Percentiles rank a stretch among this genome's conserved stretches.
These are phyloP conservation scores for Pseudogymnoascus sp. DNA, from an alignment of 2,329 filamentous ascomycete genomes.

Conservation along the genomic window DNA sequence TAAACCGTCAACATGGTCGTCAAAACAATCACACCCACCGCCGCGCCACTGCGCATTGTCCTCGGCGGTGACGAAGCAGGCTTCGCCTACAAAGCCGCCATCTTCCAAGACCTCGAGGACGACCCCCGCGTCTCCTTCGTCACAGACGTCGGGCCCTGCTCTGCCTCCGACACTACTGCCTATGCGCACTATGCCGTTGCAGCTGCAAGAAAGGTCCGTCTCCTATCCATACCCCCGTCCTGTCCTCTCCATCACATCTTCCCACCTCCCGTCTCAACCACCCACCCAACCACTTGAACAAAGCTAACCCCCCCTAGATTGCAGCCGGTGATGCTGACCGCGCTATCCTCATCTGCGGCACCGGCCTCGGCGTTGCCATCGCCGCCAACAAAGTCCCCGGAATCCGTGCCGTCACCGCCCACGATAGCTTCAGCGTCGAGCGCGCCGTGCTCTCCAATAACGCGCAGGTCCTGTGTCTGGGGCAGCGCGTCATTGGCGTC, in stretches of 20 bases:
- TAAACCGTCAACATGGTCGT: not conserved
- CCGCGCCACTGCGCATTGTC: constrained; percentile 43
- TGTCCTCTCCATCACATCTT: constrained; percentile 27
- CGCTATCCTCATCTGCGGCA: constrained; percentile 75
- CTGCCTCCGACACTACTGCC: constrained; percentile 62
- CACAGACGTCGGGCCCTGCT: constrained; percentile 62
- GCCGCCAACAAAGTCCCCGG: constrained; percentile 82
- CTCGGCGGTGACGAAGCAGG: constrained; percentile 53
- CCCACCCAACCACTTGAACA: constrained; percentile 11
- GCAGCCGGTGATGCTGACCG: constrained; percentile 60
- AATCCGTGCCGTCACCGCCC: constrained; percentile 78
- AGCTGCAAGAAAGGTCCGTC: constrained; percentile 40
- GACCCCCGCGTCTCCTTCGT: constrained; percentile 59
- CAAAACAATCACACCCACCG: not conserved
- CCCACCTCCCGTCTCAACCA: no score
- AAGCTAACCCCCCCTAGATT: constrained; percentile 38
- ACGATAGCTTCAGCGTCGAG: constrained; percentile 80
- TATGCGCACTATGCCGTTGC: constrained; percentile 72
- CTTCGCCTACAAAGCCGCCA: constrained; percentile 66
- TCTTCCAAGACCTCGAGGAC: constrained; percentile 62
- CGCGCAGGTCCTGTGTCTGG: constrained; percentile 79
- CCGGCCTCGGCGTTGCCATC: constrained; percentile 79
- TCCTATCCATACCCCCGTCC: constrained; percentile 24
- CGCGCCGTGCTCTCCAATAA: constrained; percentile 74
- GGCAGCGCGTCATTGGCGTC: constrained; percentile 71